A percentile compares a stretch with the other conserved stretches of the same genome.
Evolutionary conservation across 169 alveolate species (phyloP).

Genomic region (Eimeria praecox): DNA sequence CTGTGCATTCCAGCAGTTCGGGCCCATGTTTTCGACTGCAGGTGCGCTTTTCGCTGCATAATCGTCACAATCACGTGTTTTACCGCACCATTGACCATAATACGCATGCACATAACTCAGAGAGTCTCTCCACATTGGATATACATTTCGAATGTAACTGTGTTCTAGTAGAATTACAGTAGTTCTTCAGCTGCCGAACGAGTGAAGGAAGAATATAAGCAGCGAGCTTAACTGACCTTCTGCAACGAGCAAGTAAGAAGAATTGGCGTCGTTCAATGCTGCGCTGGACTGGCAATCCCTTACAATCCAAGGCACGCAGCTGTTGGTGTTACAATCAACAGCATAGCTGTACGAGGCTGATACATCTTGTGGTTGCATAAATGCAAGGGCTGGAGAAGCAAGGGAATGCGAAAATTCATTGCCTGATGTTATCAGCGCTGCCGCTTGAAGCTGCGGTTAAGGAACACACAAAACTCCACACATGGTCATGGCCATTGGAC

Average conservation of each 20-base stretch:
- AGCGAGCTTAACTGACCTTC: slow-evolving; percentile 1
- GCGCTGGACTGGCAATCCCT: neutral
- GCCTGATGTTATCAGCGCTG: neutral
- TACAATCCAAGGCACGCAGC: neutral
- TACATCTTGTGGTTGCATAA: slow-evolving; percentile 27
- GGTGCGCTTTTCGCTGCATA: neutral
- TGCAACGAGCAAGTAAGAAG: slow-evolving; percentile 27
- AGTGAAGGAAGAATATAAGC: neutral
- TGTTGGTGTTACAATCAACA: neutral
- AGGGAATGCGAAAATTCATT: neutral
- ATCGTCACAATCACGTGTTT: neutral
- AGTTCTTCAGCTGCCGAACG: neutral
- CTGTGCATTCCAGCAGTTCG: slow-evolving; percentile 30
- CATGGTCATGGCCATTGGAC: neutral
- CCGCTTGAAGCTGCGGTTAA: slow-evolving; percentile 9
- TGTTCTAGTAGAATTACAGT: neutral
- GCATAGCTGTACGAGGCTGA: slow-evolving; percentile 20
- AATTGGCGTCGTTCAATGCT: neutral
- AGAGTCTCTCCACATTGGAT: neutral
- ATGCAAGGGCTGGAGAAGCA: slow-evolving; percentile 39
- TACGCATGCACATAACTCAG: neutral
- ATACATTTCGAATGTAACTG: neutral
- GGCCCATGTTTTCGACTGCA: slow-evolving; percentile 31
- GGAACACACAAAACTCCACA: neutral
- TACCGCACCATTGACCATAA: neutral